phyloP scores from a whole-genome alignment of 23 red algal genomes.

The Chondrus crispus region DNA sequence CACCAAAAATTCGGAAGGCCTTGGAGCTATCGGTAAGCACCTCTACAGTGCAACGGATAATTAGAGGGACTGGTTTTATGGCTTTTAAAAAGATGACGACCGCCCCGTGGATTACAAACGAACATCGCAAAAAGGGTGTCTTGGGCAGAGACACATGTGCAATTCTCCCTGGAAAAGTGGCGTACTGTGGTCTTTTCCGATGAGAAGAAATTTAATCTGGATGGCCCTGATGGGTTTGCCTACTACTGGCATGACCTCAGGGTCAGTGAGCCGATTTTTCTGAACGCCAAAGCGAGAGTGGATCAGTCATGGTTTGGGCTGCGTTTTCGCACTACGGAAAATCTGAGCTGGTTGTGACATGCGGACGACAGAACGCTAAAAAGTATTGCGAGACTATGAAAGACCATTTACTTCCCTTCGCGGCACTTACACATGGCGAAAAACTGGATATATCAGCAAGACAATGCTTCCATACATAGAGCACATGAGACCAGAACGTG shows the following conservation, averaged over 20 bases:
- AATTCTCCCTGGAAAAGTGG: background rate
- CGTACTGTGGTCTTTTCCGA: background rate
- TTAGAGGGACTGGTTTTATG: no score
- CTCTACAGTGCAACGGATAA: no score
- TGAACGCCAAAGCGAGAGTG: background rate
- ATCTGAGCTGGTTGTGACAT: background rate
- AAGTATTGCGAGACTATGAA: constrained; percentile 9
- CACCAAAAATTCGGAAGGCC: no score
- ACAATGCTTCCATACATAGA: background rate
- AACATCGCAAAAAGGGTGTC: no score
- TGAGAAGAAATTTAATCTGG: background rate
- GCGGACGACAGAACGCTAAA: background rate
- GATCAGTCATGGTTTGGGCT: background rate
- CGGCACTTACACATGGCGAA: background rate
- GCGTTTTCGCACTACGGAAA: background rate
- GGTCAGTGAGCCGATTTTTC: background rate
- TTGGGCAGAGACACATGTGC: no score
- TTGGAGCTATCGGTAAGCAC: no score
- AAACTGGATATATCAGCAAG: background rate
- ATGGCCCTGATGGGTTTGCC: background rate
- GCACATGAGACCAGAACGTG: background rate
- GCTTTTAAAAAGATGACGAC: no score
- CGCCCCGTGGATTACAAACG: no score
- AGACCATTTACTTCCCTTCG: background rate
- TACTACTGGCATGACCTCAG: background rate